A percentile compares a stretch with the other conserved stretches of the same genome.
Conservation (phyloP, 805 yeast species). For the Candida sphagnicola region DNA sequence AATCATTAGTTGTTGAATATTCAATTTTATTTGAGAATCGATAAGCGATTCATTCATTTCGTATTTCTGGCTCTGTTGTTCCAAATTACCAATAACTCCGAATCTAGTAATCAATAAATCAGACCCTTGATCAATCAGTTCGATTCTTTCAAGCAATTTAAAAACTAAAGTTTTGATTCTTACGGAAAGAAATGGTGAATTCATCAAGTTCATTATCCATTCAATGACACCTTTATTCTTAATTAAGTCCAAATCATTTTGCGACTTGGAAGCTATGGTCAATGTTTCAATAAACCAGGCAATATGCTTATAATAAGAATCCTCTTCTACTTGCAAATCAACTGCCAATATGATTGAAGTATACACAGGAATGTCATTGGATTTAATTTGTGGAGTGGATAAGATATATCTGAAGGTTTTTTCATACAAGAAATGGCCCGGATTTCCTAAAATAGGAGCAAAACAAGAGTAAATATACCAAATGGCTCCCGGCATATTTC, state of each 20-base stretch:
- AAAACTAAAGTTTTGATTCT: constrained; percentile 38
- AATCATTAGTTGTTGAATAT: constrained; percentile 43
- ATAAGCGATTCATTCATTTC: constrained; percentile 9
- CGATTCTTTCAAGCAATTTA: constrained; percentile 43
- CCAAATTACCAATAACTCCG: constrained; percentile 32
- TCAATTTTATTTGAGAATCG: constrained; percentile 31
- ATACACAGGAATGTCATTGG: constrained; percentile 44
- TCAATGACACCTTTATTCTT: constrained; percentile 59
- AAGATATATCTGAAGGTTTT: constrained; percentile 64
- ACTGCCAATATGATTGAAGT: constrained; percentile 28
- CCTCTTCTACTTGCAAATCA: constrained; percentile 40
- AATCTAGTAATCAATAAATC: constrained; percentile 57
- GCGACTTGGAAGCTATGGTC: constrained; percentile 41
- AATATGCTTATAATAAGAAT: constrained; percentile 52
- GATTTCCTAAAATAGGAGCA: constrained; percentile 56
- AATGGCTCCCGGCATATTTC: constrained; percentile 41
- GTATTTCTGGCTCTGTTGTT: constrained; percentile 19
- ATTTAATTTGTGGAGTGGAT: constrained; percentile 44
- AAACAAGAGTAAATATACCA: constrained; percentile 54
- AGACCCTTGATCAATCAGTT: constrained; percentile 53
- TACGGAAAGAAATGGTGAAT: constrained; percentile 46
- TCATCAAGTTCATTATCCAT: constrained; percentile 54
- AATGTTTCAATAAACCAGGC: constrained; percentile 62
- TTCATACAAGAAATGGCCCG: constrained; percentile 74
- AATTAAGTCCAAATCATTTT: constrained; percentile 51